Percentiles rank a stretch among this genome's conserved stretches.
phyloP scores from a whole-genome alignment of 148 eudicot species.

The Fagopyrum tataricum region DNA sequence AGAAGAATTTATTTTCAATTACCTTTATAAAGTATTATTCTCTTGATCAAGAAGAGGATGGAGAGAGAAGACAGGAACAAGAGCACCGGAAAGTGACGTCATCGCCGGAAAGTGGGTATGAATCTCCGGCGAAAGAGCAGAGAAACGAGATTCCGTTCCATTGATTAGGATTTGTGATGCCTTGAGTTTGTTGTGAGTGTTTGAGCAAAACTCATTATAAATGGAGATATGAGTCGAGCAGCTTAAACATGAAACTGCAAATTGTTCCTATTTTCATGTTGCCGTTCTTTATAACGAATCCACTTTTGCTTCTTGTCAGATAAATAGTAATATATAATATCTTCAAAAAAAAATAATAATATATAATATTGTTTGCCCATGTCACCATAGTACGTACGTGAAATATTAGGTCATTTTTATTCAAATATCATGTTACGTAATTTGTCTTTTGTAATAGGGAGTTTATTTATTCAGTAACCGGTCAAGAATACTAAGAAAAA shows the following conservation, averaged over 20 bases:
- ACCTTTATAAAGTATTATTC: not conserved
- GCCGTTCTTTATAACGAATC: not conserved
- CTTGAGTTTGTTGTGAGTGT: not conserved
- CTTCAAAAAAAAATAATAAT: too few relatives aligned
- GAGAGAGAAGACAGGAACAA: not conserved
- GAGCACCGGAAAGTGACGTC: slow-evolving; percentile 2
- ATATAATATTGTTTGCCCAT: too few relatives aligned
- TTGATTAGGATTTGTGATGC: not conserved
- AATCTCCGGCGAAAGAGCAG: not conserved
- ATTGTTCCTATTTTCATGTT: not conserved
- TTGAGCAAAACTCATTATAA: not conserved
- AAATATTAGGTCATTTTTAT: too few relatives aligned
- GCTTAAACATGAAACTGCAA: not conserved
- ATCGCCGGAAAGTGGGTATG: not conserved
- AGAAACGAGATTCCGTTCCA: not conserved
- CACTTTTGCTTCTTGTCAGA: not conserved
- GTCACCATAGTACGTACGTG: too few relatives aligned
- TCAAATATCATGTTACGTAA: too few relatives aligned
- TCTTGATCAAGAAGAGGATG: not conserved
- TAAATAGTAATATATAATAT: too few relatives aligned
- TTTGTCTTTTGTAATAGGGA: too few relatives aligned
- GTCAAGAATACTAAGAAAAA: too few relatives aligned
- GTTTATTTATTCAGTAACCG: too few relatives aligned
- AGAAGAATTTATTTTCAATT: not conserved
- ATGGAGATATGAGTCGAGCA: too few relatives aligned